Percentiles rank a stretch among this genome's conserved stretches.
Conservation (phyloP, 2,329 filamentous ascomycete genomes). For the Cercospora canescens region DNA sequence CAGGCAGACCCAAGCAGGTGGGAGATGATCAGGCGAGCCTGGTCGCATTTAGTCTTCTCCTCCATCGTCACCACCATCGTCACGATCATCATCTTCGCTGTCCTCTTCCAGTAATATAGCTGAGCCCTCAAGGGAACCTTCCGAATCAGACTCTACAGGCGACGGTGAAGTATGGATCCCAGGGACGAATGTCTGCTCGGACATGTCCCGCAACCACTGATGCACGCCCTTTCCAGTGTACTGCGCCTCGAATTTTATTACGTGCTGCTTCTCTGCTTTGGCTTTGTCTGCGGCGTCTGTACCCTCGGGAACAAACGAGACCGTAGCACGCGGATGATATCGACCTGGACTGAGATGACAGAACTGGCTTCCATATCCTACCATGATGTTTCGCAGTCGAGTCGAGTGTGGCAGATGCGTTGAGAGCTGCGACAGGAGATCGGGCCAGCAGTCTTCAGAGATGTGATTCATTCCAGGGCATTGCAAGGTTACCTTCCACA, state of each 20-base stretch:
- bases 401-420: neutral
- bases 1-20: neutral
- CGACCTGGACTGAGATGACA: neutral
- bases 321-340: neutral
- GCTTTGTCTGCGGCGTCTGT: slow-evolving; percentile 2
- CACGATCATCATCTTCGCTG: neutral
- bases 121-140: neutral
- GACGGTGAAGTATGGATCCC: slow-evolving; percentile 5
- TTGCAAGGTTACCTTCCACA: slow-evolving; percentile 23
- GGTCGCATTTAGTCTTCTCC: neutral
- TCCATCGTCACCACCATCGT: no score
- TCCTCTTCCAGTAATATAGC: neutral
- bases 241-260: slow-evolving; percentile 4
- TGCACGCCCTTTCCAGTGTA: slow-evolving; percentile 3
- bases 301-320: slow-evolving; percentile 7
- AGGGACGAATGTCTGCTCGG: slow-evolving; percentile 5
- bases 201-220: slow-evolving; percentile 14
- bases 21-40: neutral
- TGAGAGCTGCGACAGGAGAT: slow-evolving; percentile 13
- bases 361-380: slow-evolving; percentile 8
- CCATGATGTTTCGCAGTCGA: slow-evolving; percentile 4
- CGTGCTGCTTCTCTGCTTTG: neutral
- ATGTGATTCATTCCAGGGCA: neutral
- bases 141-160: neutral
- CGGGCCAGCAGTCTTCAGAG: slow-evolving; percentile 7